Conservation (phyloP, 164 flowering plant genomes). For the Dillenia turbinata region DNA sequence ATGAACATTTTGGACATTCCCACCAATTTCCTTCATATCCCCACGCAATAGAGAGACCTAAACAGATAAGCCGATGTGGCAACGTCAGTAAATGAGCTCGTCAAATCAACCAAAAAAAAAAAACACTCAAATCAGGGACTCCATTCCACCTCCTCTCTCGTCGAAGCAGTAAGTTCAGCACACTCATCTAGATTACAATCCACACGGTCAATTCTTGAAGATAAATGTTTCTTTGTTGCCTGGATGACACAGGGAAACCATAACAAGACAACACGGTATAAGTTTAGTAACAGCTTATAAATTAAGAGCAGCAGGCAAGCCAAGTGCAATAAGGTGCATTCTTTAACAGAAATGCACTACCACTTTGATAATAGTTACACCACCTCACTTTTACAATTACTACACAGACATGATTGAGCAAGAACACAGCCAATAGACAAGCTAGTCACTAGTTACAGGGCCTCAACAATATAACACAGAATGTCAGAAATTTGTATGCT, state of each 20-base stretch:
- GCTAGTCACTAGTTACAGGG: too few relatives aligned
- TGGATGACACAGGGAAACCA: conserved; percentile 17
- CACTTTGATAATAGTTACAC: too few relatives aligned
- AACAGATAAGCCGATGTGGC: neutral
- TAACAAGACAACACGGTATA: neutral
- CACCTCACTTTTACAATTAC: too few relatives aligned
- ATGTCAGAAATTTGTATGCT: too few relatives aligned
- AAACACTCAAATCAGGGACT: neutral
- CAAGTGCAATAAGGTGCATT: too few relatives aligned
- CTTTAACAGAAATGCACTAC: too few relatives aligned
- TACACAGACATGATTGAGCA: too few relatives aligned
- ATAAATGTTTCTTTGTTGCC: conserved; percentile 52
- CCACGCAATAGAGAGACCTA: conserved; percentile 48
- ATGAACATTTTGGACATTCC: conserved; percentile 44
- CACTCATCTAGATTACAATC: conserved; percentile 48
- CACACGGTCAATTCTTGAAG: conserved; percentile 54
- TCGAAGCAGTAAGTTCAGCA: conserved; percentile 35
- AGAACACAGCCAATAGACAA: too few relatives aligned
- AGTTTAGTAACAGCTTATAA: too few relatives aligned
- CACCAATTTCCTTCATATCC: conserved; percentile 26
- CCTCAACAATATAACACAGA: too few relatives aligned
- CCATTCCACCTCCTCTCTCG: conserved; percentile 50
- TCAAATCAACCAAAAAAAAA: neutral
- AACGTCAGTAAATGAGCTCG: conserved; percentile 8
- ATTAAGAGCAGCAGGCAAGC: too few relatives aligned